phyloP scores from a whole-genome alignment of 129 eudicot species.

The Mikania micrantha region DNA sequence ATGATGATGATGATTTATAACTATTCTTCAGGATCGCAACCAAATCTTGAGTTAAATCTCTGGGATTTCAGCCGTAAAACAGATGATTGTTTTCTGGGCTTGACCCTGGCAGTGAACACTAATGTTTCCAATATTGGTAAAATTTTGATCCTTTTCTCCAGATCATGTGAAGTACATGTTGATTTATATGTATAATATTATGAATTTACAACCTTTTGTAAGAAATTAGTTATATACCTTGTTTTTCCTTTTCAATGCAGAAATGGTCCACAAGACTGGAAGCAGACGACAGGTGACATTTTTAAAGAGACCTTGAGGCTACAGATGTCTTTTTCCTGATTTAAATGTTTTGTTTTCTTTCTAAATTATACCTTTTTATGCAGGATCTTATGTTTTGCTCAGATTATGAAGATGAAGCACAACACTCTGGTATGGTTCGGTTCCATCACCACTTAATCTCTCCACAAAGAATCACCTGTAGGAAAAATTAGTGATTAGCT shows the following conservation, averaged over 20 bases:
- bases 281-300: slow-evolving; percentile 43
- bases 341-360: not conserved
- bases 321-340: not conserved
- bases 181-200: not conserved
- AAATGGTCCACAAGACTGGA: slow-evolving; percentile 38
- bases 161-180: slow-evolving; percentile 1
- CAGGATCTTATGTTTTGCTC: slow-evolving; percentile 66
- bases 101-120: slow-evolving; percentile 83
- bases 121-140: slow-evolving; percentile 63
- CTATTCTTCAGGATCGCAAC: slow-evolving; percentile 48
- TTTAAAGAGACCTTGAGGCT: not conserved
- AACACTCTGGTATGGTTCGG: slow-evolving; percentile 49
- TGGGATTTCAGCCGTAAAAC: slow-evolving; percentile 63
- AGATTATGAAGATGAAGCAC: slow-evolving; percentile 50
- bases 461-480: not conserved
- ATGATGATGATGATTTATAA: not conserved
- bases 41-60: slow-evolving; percentile 86
- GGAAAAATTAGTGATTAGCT: not conserved
- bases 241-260: slow-evolving; percentile 34
- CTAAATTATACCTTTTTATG: slow-evolving; percentile 6
- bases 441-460: not conserved
- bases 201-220: not conserved
- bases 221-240: not conserved
- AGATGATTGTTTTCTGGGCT: slow-evolving; percentile 83
- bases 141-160: not conserved